A percentile compares a stretch with the other conserved stretches of the same genome.
These are phyloP conservation scores for Trametes elegans DNA, from an alignment of 768 basidiomycete species.

Conservation along the genomic window DNA sequence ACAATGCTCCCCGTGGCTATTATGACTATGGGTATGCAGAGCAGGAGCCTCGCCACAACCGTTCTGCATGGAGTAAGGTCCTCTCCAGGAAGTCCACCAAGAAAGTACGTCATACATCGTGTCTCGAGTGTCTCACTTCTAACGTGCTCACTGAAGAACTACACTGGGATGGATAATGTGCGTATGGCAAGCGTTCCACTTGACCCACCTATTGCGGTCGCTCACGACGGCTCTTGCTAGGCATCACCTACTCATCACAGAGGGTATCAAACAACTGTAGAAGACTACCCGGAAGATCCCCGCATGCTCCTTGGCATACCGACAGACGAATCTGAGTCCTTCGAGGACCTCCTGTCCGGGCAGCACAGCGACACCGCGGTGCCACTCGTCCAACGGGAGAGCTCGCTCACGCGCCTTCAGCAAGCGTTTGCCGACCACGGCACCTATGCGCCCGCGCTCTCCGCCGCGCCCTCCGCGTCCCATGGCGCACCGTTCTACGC, in stretches of 20 bases:
- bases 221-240: too few species aligned
- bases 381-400: slow-evolving; percentile 30
- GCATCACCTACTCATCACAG: too few species aligned
- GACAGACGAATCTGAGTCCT: slow-evolving; percentile 17
- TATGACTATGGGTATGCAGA: slow-evolving; percentile 24
- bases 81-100: slow-evolving; percentile 19
- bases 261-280: slow-evolving; percentile 14
- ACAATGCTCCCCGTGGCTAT: slow-evolving; percentile 21
- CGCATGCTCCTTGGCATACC: neutral
- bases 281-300: slow-evolving; percentile 19
- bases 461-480: slow-evolving; percentile 20
- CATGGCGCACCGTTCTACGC: slow-evolving; percentile 21
- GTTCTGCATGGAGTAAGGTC: slow-evolving; percentile 26
- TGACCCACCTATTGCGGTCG: too few species aligned
- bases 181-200: too few species aligned
- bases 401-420: slow-evolving; percentile 27
- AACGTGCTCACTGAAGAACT: neutral
- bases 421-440: slow-evolving; percentile 28
- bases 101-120: slow-evolving; percentile 5
- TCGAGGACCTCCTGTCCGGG: slow-evolving; percentile 17
- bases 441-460: slow-evolving; percentile 16
- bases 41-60: slow-evolving; percentile 11
- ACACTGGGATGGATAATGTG: neutral
- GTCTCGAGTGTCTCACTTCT: neutral
- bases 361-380: slow-evolving; percentile 18